Evolutionary conservation across 176 grass and related monocot species (phyloP).

Genomic region (Themeda triandra): DNA sequence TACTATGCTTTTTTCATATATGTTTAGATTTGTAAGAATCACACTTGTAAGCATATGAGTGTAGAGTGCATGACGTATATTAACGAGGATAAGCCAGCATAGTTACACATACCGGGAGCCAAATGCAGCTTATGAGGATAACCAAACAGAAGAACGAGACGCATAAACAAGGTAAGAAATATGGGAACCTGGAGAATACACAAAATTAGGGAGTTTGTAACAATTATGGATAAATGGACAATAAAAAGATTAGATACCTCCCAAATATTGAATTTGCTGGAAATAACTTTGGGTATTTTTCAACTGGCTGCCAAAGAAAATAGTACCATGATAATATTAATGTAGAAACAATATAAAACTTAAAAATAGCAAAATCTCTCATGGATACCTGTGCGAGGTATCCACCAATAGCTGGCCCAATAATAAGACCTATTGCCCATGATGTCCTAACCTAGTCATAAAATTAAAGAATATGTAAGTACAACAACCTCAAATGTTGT

Average conservation of each 20-base stretch:
- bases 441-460: no score
- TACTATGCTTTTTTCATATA: no score
- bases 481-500: no score
- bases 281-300: background rate
- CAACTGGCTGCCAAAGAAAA: background rate
- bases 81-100: background rate
- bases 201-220: background rate
- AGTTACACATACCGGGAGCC: constrained; percentile 65
- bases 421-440: no score
- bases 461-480: background rate
- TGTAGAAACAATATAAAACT: background rate
- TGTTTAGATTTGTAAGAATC: no score
- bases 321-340: background rate
- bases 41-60: no score
- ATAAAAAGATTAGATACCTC: background rate
- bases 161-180: constrained; percentile 62
- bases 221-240: no score
- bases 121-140: constrained; percentile 61
- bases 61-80: no score
- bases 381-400: background rate
- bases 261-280: background rate
- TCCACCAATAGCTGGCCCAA: no score
- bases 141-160: constrained; percentile 47
- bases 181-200: constrained; percentile 51
- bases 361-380: background rate